Conservation (phyloP, 306 rosid species). For the Alnus glutinosa region DNA sequence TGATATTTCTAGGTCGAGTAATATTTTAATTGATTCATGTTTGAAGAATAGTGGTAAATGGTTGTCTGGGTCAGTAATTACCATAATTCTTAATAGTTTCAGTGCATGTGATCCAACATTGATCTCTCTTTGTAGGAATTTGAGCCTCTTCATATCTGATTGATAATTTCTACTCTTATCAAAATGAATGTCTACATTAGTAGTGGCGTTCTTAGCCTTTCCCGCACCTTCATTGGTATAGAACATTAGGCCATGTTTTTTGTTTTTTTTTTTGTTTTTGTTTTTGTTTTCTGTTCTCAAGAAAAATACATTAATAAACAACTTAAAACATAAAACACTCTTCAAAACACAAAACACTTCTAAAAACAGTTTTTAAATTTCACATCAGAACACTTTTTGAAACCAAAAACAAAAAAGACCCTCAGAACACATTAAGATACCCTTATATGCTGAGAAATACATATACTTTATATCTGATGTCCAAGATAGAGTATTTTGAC, state of each 20-base stretch:
- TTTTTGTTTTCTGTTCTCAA: too few relatives aligned
- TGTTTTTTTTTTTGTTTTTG: too few relatives aligned
- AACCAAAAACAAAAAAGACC: too few relatives aligned
- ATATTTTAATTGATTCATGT: not conserved
- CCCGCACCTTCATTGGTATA: not conserved
- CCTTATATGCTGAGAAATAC: not conserved
- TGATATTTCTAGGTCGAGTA: not conserved
- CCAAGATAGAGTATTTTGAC: not conserved
- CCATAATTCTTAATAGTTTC: not conserved
- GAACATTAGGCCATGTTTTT: not conserved
- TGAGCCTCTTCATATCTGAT: not conserved
- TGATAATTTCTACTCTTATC: not conserved
- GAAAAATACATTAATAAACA: too few relatives aligned
- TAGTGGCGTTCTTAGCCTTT: not conserved
- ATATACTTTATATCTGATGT: not conserved
- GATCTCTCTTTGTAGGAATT: not conserved
- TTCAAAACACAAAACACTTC: too few relatives aligned
- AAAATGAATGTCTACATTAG: not conserved
- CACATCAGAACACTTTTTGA: too few relatives aligned
- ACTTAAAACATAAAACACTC: too few relatives aligned
- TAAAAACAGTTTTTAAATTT: too few relatives aligned
- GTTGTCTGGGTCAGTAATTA: not conserved
- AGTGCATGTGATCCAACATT: not conserved
- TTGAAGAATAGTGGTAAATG: not conserved
- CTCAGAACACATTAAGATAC: too few relatives aligned